Conservation (phyloP, 2,329 filamentous ascomycete genomes). For the Monosporascus cannonballus region DNA sequence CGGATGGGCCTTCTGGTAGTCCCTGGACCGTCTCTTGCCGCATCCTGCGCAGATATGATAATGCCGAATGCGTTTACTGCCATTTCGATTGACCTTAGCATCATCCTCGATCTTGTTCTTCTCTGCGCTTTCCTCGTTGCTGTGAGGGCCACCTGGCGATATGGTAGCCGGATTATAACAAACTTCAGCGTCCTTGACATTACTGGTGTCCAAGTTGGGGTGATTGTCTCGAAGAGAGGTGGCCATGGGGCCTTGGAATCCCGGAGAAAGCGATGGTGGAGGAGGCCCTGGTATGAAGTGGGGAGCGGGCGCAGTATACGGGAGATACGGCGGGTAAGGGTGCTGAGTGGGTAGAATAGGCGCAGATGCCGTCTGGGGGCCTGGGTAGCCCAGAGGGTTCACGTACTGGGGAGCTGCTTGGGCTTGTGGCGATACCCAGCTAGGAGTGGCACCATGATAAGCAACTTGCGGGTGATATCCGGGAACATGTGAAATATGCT, state of each 20-base stretch:
- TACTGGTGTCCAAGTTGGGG: neutral
- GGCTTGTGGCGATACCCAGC: constrained; percentile 1
- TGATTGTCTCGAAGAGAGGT: neutral
- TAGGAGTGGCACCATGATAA: neutral
- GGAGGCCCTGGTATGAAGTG: neutral
- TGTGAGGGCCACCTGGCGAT: neutral
- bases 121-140: neutral
- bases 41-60: constrained; percentile 19
- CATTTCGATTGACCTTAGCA: neutral
- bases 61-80: constrained; percentile 17
- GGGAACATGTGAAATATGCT: neutral
- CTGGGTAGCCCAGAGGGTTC: neutral
- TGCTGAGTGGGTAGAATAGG: constrained; percentile 3
- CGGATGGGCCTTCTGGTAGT: constrained; percentile 17
- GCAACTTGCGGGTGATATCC: constrained; percentile 1
- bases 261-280: neutral
- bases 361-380: constrained; percentile 7
- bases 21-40: constrained; percentile 17
- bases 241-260: neutral
- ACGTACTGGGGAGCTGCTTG: constrained; percentile 3
- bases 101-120: neutral
- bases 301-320: constrained; percentile 2
- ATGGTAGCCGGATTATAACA: neutral
- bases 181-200: no score
- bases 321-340: neutral